Evolutionary conservation across 2,329 filamentous ascomycete genomes (phyloP).

Genomic region (Beauveria pseudobassiana): DNA sequence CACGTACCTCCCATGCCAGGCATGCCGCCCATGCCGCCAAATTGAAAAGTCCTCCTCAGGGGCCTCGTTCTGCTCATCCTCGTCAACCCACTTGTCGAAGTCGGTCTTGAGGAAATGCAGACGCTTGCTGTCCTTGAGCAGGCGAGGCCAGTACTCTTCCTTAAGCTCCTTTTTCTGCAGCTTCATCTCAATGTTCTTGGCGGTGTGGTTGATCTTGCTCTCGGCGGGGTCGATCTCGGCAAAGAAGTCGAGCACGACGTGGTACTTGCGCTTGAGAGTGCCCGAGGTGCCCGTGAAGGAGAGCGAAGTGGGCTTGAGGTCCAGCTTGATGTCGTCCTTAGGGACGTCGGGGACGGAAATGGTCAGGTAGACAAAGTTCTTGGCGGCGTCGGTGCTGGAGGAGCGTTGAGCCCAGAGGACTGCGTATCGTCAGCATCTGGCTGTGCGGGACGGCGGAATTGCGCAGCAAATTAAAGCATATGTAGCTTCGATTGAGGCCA

Average conservation of each 20-base stretch:
- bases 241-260: slow-evolving; percentile 80
- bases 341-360: slow-evolving; percentile 83
- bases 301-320: slow-evolving; percentile 70
- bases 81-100: slow-evolving; percentile 98
- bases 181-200: slow-evolving; percentile 81
- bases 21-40: slow-evolving; percentile 57
- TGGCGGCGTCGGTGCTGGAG: slow-evolving; percentile 65
- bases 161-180: slow-evolving; percentile 95
- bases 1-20: slow-evolving; percentile 50
- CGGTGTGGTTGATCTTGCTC: slow-evolving; percentile 81
- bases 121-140: slow-evolving; percentile 86
- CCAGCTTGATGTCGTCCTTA: slow-evolving; percentile 67
- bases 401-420: slow-evolving; percentile 99
- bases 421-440: slow-evolving; percentile 27
- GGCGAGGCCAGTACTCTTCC: slow-evolving; percentile 89
- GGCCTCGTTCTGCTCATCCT: slow-evolving; percentile 94
- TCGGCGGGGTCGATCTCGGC: slow-evolving; percentile 80
- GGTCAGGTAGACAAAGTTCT: slow-evolving; percentile 93
- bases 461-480: background rate
- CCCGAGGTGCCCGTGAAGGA: slow-evolving; percentile 76
- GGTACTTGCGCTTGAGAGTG: slow-evolving; percentile 80
- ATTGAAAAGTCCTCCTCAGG: slow-evolving; percentile 72
- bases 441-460: background rate
- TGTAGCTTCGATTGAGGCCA: background rate
- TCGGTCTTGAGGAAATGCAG: slow-evolving; percentile 96